Conservation (phyloP, 179 eudicot species). For the Silene noctiflora region DNA sequence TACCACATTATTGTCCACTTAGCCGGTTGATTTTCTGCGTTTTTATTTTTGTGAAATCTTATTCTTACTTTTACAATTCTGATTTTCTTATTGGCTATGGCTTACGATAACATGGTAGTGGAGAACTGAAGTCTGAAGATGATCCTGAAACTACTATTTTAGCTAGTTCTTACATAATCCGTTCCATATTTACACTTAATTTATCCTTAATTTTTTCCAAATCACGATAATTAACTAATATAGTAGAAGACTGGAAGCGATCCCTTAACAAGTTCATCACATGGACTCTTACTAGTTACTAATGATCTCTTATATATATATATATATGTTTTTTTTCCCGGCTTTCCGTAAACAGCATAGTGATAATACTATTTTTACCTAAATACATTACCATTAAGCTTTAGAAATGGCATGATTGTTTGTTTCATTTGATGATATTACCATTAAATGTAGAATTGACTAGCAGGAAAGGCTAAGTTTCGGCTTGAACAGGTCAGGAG, state of each 20-base stretch:
- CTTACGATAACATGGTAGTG: neutral
- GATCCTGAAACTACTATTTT: conserved; percentile 1
- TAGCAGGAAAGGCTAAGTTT: conserved; percentile 57
- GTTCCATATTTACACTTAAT: conserved; percentile 12
- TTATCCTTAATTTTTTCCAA: neutral
- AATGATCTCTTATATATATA: conserved; percentile 1
- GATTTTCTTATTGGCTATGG: neutral
- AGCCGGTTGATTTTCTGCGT: neutral
- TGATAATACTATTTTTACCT: conserved; percentile 15
- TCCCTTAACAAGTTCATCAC: conserved; percentile 12
- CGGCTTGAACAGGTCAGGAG: conserved; percentile 41
- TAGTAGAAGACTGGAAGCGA: conserved; percentile 11
- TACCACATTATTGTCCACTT: neutral
- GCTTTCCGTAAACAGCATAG: conserved; percentile 5
- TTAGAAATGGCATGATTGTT: conserved; percentile 21
- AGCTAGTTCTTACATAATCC: conserved; percentile 5
- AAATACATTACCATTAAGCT: conserved; percentile 30
- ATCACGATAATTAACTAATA: conserved; percentile 3
- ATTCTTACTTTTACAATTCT: neutral
- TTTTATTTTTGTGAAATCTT: neutral
- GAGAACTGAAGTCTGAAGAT: neutral
- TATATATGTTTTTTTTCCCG: neutral
- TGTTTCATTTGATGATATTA: conserved; percentile 19
- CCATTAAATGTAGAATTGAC: neutral
- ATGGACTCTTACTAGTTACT: neutral